phyloP scores from a whole-genome alignment of 768 basidiomycete species.

The Boletus coccyginus region DNA sequence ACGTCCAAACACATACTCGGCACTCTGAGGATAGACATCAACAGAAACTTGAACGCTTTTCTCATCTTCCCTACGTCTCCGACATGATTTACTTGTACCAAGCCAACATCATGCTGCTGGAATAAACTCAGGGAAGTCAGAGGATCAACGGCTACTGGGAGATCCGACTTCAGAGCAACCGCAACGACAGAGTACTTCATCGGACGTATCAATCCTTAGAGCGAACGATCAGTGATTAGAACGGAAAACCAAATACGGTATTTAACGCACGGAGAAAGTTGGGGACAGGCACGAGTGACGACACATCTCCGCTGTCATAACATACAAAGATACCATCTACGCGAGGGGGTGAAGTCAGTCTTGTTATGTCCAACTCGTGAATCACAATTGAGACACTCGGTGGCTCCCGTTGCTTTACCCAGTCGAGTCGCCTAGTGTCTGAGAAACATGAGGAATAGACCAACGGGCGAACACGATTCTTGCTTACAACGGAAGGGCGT shows the following conservation, averaged over 20 bases:
- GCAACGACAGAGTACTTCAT: conserved; percentile 66
- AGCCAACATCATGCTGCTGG: conserved; percentile 64
- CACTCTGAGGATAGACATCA: conserved; percentile 59
- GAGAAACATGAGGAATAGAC: conserved; percentile 22
- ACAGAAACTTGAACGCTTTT: conserved; percentile 68
- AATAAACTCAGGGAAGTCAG: conserved; percentile 48
- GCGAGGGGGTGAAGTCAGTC: conserved; percentile 54
- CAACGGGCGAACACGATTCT: neutral
- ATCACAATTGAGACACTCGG: conserved; percentile 48
- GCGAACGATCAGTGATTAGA: conserved; percentile 9
- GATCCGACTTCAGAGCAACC: conserved; percentile 85
- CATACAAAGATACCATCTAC: conserved; percentile 84
- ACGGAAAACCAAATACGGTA: neutral
- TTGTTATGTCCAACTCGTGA: conserved; percentile 52
- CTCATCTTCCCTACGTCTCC: conserved; percentile 70
- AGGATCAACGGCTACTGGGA: conserved; percentile 57
- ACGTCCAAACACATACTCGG: conserved; percentile 27
- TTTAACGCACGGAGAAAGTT: conserved; percentile 64
- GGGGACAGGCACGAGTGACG: conserved; percentile 66
- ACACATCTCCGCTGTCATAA: conserved; percentile 67
- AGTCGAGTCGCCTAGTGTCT: conserved; percentile 34
- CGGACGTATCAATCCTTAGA: conserved; percentile 54
- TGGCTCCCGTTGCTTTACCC: conserved; percentile 39
- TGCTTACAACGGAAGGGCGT: conserved; percentile 42
- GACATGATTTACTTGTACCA: conserved; percentile 68